Base-by-base conservation (phyloP, 2,329 filamentous ascomycete genomes). In the Colletotrichum plurivorum region DNA sequence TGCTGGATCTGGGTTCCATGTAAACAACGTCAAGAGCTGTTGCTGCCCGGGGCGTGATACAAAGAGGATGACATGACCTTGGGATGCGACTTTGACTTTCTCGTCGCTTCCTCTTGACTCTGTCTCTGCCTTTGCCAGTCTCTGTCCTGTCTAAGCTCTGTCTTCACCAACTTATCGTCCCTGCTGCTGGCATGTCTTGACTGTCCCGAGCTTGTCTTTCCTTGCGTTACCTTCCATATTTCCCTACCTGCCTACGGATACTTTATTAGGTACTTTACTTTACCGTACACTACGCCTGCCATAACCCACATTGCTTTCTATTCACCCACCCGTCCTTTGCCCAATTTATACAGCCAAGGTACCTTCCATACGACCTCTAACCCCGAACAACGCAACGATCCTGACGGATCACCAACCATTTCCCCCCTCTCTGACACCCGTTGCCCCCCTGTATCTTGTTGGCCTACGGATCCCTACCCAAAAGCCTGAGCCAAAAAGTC, bases 391-490 rank as follows among this genome's bases (percentile, higher is more conserved):
- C 60, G 46, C 65, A 57, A 67, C 52, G 36, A 60, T 64, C 48
- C 54, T 46, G 67, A 56, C 67, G 55, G 55, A 66, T 69, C 67
- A 66, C 62, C 67, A 61, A 52, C 56, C 56, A 36, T 10, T 36
- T 36, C 7, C 31, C 31, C 36, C 49, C 31, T 61, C 49, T 43
- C 61, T 56, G 56, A 56, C 55, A 45, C 45, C 55, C 56, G 18
- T 39, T 51, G 27, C 25, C 55, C 59, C 56, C 64, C 67, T 66
- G 63, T 22, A 62, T 66, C 45, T 61, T 46, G 36, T 57, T 67
- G 45, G 67, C 36, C 63, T 51, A 67, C 67, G 56, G 67, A 69
- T 61, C 67, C 67, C 58, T 69, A 67, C 67, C 55, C 20, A 66
- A 61, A 69, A 51, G 56, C 56, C 67, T 57, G 45, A 60, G 52